These are phyloP conservation scores for Litchi chinensis DNA, from an alignment of 345 rosid genomes.

Conservation along the genomic window DNA sequence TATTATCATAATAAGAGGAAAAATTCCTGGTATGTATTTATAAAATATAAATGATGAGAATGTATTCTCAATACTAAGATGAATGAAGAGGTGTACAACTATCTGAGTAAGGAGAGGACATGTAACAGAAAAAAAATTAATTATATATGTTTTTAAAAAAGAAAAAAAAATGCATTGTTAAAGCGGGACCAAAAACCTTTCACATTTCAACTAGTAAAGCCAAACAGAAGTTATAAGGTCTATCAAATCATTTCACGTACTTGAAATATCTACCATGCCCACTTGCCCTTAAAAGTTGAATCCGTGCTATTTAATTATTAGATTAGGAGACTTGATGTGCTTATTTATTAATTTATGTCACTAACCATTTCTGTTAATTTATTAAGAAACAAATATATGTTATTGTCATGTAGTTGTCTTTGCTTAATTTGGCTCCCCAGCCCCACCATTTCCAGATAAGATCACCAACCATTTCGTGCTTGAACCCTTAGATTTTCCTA, in stretches of 20 bases:
- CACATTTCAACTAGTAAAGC: background rate
- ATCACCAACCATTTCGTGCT: background rate
- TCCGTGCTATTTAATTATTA: background rate
- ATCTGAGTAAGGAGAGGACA: too few relatives aligned
- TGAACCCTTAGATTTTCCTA: background rate
- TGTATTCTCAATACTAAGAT: too few relatives aligned
- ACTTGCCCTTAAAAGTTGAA: background rate
- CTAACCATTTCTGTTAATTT: background rate
- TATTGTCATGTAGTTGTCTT: slow-evolving; percentile 18
- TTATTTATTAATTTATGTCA: background rate
- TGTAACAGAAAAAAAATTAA: too few relatives aligned
- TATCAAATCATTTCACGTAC: background rate
- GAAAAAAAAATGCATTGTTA: too few relatives aligned
- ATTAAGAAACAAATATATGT: background rate
- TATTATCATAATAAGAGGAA: too few relatives aligned
- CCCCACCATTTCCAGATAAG: background rate
- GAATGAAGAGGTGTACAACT: too few relatives aligned
- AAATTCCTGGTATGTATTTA: too few relatives aligned
- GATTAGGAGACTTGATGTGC: background rate
- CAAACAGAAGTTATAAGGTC: background rate
- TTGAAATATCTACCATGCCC: background rate
- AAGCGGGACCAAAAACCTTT: too few relatives aligned
- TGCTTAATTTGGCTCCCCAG: background rate
- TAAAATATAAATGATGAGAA: too few relatives aligned
- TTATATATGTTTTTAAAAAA: too few relatives aligned